Evolutionary conservation across 352 stramenopile genomes (phyloP).

Genomic region (Globisporangium polare): DNA sequence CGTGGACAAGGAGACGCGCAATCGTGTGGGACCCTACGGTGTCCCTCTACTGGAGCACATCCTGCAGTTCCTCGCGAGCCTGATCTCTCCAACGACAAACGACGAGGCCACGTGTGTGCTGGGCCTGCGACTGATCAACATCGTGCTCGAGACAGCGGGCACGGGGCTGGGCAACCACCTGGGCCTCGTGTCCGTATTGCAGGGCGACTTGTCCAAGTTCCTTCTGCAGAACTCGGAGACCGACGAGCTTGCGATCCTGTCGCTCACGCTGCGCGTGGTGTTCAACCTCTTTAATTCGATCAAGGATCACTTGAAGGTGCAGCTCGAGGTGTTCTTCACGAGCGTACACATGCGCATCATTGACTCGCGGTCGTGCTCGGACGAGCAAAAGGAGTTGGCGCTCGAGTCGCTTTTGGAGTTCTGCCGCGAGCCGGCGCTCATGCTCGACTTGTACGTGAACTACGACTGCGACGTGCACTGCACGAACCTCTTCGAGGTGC

Average conservation of each 20-base stretch:
- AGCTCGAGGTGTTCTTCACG: slow-evolving; percentile 99
- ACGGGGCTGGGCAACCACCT: slow-evolving; percentile 74
- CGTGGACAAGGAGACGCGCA: slow-evolving; percentile 9
- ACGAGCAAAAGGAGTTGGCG: slow-evolving; percentile 85
- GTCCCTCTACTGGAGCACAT: slow-evolving; percentile 91
- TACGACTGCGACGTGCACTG: slow-evolving; percentile 99
- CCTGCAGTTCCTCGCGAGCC: slow-evolving; percentile 89
- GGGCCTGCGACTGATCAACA: slow-evolving; percentile 95
- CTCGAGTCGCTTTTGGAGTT: slow-evolving; percentile 97
- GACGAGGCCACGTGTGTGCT: slow-evolving; percentile 88
- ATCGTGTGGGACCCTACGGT: slow-evolving; percentile 63
- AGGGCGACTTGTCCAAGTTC: slow-evolving; percentile 96
- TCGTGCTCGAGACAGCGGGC: slow-evolving; percentile 94
- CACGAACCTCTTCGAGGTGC: slow-evolving; percentile 97
- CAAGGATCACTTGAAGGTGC: slow-evolving; percentile 98
- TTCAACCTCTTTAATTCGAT: slow-evolving; percentile 99
- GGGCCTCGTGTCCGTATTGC: slow-evolving; percentile 83
- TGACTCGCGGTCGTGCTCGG: slow-evolving; percentile 75
- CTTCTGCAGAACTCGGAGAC: slow-evolving; percentile 95
- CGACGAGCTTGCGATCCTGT: slow-evolving; percentile 91
- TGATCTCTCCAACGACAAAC: slow-evolving; percentile 93
- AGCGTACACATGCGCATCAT: slow-evolving; percentile 96
- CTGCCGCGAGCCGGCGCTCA: slow-evolving; percentile 95
- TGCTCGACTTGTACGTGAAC: slow-evolving; percentile 99
- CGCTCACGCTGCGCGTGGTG: slow-evolving; percentile 94